Conservation (phyloP, 306 rosid genomes). For the Crataegus laevigata region DNA sequence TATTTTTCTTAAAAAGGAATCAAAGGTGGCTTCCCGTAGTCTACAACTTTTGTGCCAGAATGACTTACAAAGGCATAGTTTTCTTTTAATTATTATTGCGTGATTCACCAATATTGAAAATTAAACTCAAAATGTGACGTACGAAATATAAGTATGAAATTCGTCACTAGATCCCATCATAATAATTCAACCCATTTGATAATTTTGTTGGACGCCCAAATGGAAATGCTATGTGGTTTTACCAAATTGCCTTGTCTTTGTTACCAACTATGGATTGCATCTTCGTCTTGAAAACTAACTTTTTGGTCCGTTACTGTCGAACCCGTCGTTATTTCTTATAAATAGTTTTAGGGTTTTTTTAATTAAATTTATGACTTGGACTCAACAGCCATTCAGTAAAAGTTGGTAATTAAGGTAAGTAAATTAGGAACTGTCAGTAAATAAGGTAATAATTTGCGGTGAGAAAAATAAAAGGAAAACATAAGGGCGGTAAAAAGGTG, state of each 20-base stretch:
- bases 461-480: not conserved
- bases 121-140: accelerated
- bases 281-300: not conserved
- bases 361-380: not conserved
- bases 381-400: not conserved
- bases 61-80: accelerated
- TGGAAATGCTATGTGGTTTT: not conserved
- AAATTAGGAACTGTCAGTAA: not conserved
- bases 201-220: not conserved
- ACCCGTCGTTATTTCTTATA: constrained; percentile 4
- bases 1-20: too few relatives aligned
- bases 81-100: too few relatives aligned
- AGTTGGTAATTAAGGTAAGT: not conserved
- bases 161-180: not conserved
- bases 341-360: not conserved
- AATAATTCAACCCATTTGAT: not conserved
- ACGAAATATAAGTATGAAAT: accelerated
- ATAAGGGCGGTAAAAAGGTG: not conserved
- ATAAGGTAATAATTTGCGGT: not conserved
- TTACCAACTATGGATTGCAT: not conserved
- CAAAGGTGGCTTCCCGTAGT: too few relatives aligned
- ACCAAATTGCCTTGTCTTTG: not conserved
- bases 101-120: accelerated
- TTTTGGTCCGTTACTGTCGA: not conserved
- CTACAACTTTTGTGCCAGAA: too few relatives aligned